Conservation (phyloP, 257 asterid species). For the Nicotiana sylvestris region DNA sequence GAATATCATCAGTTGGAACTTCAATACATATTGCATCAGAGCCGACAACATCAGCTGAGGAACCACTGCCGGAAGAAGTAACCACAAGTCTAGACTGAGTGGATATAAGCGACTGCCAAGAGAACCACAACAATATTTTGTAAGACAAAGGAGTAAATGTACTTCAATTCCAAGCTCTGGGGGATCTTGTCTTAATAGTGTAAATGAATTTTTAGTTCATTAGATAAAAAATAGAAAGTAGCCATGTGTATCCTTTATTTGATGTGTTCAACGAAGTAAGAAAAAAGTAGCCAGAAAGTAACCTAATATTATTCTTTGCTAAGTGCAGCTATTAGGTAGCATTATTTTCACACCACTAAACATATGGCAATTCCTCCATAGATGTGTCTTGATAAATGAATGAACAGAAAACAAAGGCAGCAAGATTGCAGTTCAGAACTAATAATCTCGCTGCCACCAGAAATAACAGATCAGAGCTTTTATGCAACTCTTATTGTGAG, state of each 20-base stretch:
- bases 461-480: neutral
- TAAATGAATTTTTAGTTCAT: neutral
- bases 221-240: neutral
- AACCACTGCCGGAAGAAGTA: constrained; percentile 67
- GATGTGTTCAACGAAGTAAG: neutral
- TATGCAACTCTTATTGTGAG: neutral
- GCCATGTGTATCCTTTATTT: neutral
- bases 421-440: no score
- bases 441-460: neutral
- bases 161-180: neutral
- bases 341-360: neutral
- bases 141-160: constrained; percentile 8
- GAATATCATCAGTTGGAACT: constrained; percentile 93
- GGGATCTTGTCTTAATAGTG: neutral
- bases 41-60: constrained; percentile 56
- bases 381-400: neutral
- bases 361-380: neutral
- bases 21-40: constrained; percentile 80
- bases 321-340: neutral
- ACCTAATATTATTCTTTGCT: neutral
- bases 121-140: constrained; percentile 14
- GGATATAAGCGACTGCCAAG: constrained; percentile 87
- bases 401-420: no score
- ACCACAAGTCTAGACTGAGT: constrained; percentile 84
- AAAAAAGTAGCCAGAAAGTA: neutral